Base-by-base conservation (phyloP, 202 grass and related monocot genomes). In the Elaeis oleifera region DNA sequence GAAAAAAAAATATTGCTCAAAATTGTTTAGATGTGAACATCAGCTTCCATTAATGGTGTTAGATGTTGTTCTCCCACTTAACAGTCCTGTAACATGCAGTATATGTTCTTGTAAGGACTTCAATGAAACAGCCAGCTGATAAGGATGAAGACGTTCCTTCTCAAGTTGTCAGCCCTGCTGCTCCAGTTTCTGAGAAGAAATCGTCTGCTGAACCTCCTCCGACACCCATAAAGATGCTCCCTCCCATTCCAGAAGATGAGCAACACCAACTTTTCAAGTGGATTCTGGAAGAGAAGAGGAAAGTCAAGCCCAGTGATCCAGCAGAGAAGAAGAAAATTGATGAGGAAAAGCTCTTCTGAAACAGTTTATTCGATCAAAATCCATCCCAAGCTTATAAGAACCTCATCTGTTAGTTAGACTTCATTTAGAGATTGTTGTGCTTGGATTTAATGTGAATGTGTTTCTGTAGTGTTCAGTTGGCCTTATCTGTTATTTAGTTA, bases 251-350 rank as follows among this genome's bases (percentile, higher is more conserved):
- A 0, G 50, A 85, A 74, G 84, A 97, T 3, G 82, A 97, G 51
- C 81, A 97, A 59, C 84, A 76, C 58, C 61, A 79, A 27, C 77
- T 92, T 23, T 97, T 78, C 72, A 83, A 73, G 54, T 97, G 92
- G 92, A 92, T 97, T 70, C 71, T 97, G 61, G 84, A 97, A 60
- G 92, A 96, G 73, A 97, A 89, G 73, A 79, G 92, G 50, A 97
- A 97, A 70, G 67, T 89, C 51, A 89, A 80, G 69, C 80, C 88
- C 9, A 61, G 25, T 18, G 71, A 75, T 57, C 71, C 74, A 3
- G 82, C 71, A 1, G 92, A 97, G 77, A 97, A 73, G 80, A 92
- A 81, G 79, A 86, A 73, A 74, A 79, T 97, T 7, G 69, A 97
- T 32, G 84, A 92, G 51, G 84, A 97, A 17, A 97, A 71, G 84